phyloP scores from a whole-genome alignment of 1,139 yeast species.

The Candida mesenterica region DNA sequence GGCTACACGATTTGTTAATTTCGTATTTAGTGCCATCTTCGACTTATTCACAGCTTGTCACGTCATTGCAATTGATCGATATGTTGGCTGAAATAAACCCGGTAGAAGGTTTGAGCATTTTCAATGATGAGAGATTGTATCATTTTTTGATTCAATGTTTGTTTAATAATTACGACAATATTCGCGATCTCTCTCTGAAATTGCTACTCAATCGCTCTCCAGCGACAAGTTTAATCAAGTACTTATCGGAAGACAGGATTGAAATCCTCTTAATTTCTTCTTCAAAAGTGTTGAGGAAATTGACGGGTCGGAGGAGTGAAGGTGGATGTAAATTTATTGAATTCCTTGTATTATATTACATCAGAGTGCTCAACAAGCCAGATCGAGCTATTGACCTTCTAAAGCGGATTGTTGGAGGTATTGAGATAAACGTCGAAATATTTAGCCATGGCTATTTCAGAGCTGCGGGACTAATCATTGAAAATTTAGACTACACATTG shows the following conservation, averaged over 20 bases:
- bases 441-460: conserved; percentile 64
- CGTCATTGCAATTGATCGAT: conserved; percentile 50
- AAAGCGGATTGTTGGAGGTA: conserved; percentile 25
- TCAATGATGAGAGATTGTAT: conserved; percentile 29
- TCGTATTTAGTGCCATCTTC: conserved; percentile 60
- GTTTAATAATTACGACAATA: conserved; percentile 72
- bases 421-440: conserved; percentile 25
- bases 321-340: conserved; percentile 73
- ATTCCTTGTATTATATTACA: conserved; percentile 37
- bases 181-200: conserved; percentile 52
- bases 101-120: conserved; percentile 30
- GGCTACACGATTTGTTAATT: conserved; percentile 42
- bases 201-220: conserved; percentile 51
- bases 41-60: conserved; percentile 60
- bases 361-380: conserved; percentile 14
- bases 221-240: conserved; percentile 2
- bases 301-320: conserved; percentile 74
- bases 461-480: conserved; percentile 47
- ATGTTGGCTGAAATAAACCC: conserved; percentile 24
- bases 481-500: conserved; percentile 3
- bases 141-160: conserved; percentile 58
- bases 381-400: conserved; percentile 25
- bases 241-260: conserved; percentile 6
- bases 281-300: conserved; percentile 45
- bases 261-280: conserved; percentile 34